These are phyloP conservation scores for Polytrichum commune DNA, from an alignment of 225 moss, liverwort and hornwort species.

Conservation along the genomic window DNA sequence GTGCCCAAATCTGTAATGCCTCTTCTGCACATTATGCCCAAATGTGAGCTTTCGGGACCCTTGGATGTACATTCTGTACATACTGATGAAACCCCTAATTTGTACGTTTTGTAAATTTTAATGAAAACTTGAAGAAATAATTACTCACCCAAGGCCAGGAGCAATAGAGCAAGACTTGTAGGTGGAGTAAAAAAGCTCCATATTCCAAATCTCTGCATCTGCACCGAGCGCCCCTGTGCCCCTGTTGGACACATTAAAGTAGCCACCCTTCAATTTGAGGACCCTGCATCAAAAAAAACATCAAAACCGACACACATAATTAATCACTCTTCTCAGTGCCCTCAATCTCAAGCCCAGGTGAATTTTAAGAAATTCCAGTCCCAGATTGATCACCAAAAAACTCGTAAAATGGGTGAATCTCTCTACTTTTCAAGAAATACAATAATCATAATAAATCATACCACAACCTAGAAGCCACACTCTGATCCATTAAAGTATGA, in stretches of 20 bases:
- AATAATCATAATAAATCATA: too few species aligned
- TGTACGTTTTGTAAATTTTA: too few species aligned
- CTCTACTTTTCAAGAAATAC: too few species aligned
- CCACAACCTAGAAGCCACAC: too few species aligned
- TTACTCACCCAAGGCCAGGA: constrained; percentile 42
- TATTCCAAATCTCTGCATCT: constrained; percentile 24
- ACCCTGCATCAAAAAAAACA: constrained; percentile 19
- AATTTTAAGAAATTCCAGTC: not conserved
- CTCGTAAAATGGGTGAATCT: too few species aligned
- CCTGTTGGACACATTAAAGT: constrained; percentile 19
- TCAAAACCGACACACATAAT: not conserved
- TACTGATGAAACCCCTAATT: too few species aligned
- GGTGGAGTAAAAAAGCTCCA: constrained; percentile 36
- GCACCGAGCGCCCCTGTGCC: not conserved
- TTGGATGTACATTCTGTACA: too few species aligned
- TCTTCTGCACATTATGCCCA: too few species aligned
- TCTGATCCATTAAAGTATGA: too few species aligned
- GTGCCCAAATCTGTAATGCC: too few species aligned
- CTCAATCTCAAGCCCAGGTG: not conserved
- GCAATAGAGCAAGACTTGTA: constrained; percentile 54
- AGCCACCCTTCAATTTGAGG: constrained; percentile 53
- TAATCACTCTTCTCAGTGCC: not conserved
- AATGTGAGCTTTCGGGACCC: too few species aligned
- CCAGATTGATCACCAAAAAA: not conserved
- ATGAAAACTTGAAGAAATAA: too few species aligned